These are phyloP conservation scores for Medicago truncatula DNA, from an alignment of 306 rosid species.

Conservation along the genomic window DNA sequence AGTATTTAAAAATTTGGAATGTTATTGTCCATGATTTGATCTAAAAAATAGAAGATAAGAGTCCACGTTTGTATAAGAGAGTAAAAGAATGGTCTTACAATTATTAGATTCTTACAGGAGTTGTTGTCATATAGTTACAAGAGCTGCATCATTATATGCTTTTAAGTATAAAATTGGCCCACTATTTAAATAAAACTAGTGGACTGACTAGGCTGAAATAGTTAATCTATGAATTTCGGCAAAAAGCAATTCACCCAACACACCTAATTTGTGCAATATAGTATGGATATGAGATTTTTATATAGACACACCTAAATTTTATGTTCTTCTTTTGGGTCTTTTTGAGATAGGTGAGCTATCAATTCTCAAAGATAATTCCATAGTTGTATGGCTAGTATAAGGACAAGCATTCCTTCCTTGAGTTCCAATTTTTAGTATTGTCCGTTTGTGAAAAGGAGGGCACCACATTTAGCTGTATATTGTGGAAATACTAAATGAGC, in stretches of 20 bases:
- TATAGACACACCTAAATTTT: too few relatives aligned
- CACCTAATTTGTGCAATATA: not conserved
- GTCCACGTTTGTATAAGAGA: not conserved
- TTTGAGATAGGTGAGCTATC: constrained; percentile 58
- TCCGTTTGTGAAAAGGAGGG: constrained; percentile 37
- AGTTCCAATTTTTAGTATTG: constrained; percentile 41
- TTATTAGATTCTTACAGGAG: constrained; percentile 62
- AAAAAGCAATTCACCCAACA: constrained; percentile 27
- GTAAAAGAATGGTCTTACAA: constrained; percentile 48
- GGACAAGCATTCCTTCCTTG: constrained; percentile 47
- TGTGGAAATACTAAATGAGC: not conserved
- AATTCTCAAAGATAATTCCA: constrained; percentile 50
- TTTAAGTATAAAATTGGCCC: constrained; percentile 62
- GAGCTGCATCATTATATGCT: constrained; percentile 51
- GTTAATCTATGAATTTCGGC: constrained; percentile 29
- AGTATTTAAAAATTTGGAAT: not conserved
- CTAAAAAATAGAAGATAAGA: not conserved
- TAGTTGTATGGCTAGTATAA: constrained; percentile 36
- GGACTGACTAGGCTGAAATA: constrained; percentile 38
- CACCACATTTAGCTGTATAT: constrained; percentile 47
- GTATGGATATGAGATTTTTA: too few relatives aligned
- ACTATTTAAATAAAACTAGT: constrained; percentile 37
- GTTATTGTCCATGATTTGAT: constrained; percentile 5
- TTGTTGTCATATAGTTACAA: constrained; percentile 57
- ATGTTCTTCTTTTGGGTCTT: too few relatives aligned